A percentile compares a stretch with the other conserved stretches of the same genome.
Evolutionary conservation across 2,329 filamentous ascomycete genomes (phyloP).

Genomic region (Venturia oleaginea): DNA sequence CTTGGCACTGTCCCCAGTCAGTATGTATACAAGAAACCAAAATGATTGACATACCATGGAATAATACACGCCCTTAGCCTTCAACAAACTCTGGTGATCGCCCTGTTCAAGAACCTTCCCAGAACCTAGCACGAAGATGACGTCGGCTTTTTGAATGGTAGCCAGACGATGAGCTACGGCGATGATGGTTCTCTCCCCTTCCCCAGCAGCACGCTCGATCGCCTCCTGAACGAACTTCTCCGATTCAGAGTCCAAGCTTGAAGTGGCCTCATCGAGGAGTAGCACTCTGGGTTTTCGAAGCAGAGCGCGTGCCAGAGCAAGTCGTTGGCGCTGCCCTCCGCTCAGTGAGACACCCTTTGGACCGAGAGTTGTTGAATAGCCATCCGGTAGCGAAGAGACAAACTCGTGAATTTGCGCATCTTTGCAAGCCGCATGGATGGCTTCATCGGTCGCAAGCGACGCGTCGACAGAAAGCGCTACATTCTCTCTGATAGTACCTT

Average conservation of each 20-base stretch:
- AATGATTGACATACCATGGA: slow-evolving; percentile 23
- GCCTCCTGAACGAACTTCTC: slow-evolving; percentile 28
- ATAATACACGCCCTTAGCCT: slow-evolving; percentile 25
- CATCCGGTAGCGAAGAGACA: slow-evolving; percentile 26
- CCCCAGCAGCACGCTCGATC: slow-evolving; percentile 25
- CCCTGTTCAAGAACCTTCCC: slow-evolving; percentile 26
- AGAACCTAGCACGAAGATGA: slow-evolving; percentile 28
- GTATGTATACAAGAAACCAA: slow-evolving; percentile 4
- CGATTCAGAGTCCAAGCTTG: slow-evolving; percentile 24
- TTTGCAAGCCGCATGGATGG: slow-evolving; percentile 25
- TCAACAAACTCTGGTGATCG: slow-evolving; percentile 24
- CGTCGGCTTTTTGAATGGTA: slow-evolving; percentile 30
- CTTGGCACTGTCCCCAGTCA: slow-evolving; percentile 25
- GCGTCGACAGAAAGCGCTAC: slow-evolving; percentile 26
- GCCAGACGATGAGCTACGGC: slow-evolving; percentile 29
- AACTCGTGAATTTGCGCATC: slow-evolving; percentile 33
- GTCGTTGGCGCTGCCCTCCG: slow-evolving; percentile 29
- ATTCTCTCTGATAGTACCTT: slow-evolving; percentile 33
- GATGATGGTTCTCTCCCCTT: slow-evolving; percentile 24
- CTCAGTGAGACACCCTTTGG: slow-evolving; percentile 27
- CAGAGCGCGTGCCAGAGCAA: slow-evolving; percentile 26
- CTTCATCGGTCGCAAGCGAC: slow-evolving; percentile 20
- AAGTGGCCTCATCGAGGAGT: slow-evolving; percentile 29
- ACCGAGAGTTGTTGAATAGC: slow-evolving; percentile 27
- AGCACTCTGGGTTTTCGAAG: slow-evolving; percentile 25